Base-by-base conservation (phyloP, 108 stramenopile species). In the Nitzschia inconspicua region DNA sequence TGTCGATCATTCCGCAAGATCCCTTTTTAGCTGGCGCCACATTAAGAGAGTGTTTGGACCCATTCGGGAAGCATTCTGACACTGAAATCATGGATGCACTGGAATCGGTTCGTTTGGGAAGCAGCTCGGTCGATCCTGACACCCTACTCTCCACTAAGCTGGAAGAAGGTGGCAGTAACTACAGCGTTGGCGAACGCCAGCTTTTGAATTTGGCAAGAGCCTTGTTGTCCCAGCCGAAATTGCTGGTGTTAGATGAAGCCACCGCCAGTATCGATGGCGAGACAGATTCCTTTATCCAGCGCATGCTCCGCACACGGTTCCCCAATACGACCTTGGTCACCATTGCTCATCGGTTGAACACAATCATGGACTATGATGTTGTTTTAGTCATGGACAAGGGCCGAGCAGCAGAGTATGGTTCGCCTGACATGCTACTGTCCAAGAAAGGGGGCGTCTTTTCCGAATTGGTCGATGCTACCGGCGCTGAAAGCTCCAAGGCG, bases 341-440 rank as follows among this genome's bases (percentile, higher is more conserved):
- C 9, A 84, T 98, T 40, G 95, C 97, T 7, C 97, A 98, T 56
- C 77, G 96, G 13, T 64, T 92, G 6, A 77, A 92, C 40, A 98
- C 97, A 5, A 94, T 98, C 47, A 91, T 98, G 86, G 97, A 98
- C 67, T 96, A 92, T 57, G 95, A 97, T 54, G 68, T 76, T 16
- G 72, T 93, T 20, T 51, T 98, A 28, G 95, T 96, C 1, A 85
- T 98, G 89, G 83, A 80, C 18, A 66, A 84, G 29, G 97, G 97
- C 4, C 56, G 50, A 16, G 93, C 92, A 3, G 91, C 79, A 14
- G 95, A 98, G 58, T 83, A 77, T 29, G 97, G 81, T 4, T 46
- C 88, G 9, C 98, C 98, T 3, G 53, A 56, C 26, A 76, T 85
- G 42, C 71, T 99, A 26, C 68, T 99, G 31, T 46, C 57, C 31